Conservation (phyloP, 2,329 filamentous ascomycete genomes). For the Trichoderma gracile region DNA sequence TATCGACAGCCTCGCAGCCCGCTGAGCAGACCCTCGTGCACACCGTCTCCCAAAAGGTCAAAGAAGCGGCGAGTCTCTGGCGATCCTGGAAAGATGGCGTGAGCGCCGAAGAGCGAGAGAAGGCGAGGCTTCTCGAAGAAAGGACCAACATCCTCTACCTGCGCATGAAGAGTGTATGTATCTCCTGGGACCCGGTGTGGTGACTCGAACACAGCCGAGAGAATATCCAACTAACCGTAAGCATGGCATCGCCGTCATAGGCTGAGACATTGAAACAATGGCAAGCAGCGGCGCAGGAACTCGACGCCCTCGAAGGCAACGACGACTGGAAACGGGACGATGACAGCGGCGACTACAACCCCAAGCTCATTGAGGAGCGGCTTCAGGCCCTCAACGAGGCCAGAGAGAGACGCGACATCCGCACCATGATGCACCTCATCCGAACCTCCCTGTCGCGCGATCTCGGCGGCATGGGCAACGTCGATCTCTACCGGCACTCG, state of each 20-base stretch:
- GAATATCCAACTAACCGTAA: background rate
- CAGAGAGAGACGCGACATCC: constrained; percentile 68
- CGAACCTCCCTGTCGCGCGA: constrained; percentile 79
- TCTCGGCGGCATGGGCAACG: constrained; percentile 82
- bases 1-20: background rate
- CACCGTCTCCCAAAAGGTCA: constrained; percentile 39
- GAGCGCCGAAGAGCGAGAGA: constrained; percentile 51
- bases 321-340: constrained; percentile 75
- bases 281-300: constrained; percentile 71
- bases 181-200: background rate
- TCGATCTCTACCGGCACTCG: constrained; percentile 78
- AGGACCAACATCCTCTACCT: constrained; percentile 63
- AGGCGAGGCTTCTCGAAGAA: constrained; percentile 52
- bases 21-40: constrained; percentile 28
- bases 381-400: constrained; percentile 74
- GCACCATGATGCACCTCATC: constrained; percentile 75
- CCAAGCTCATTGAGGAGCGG: constrained; percentile 66
- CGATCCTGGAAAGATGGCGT: constrained; percentile 56
- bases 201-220: no score
- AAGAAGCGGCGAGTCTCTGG: constrained; percentile 45
- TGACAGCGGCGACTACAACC: constrained; percentile 66
- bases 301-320: constrained; percentile 79
- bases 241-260: constrained; percentile 41
- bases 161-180: constrained; percentile 64
- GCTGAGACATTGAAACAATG: constrained; percentile 71